Evolutionary conservation across 2,329 filamentous ascomycete species (phyloP).

Genomic region (Metarhizium rileyi): DNA sequence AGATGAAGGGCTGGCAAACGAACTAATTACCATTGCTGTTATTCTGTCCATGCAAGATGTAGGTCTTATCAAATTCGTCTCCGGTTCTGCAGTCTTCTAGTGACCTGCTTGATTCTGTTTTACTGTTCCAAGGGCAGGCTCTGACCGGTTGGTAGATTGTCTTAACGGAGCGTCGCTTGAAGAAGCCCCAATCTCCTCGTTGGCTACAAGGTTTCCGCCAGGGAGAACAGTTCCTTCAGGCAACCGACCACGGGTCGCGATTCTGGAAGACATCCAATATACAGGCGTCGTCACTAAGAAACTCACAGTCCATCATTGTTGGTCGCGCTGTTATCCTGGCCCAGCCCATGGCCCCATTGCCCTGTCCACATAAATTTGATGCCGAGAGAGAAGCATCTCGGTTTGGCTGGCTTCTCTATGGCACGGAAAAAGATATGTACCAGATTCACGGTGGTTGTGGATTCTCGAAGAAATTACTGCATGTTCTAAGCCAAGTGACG

Average conservation of each 20-base stretch:
- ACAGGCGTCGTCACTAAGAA: constrained; percentile 23
- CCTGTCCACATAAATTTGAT: constrained; percentile 17
- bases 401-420: constrained; percentile 31
- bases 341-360: constrained; percentile 27
- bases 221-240: constrained; percentile 24
- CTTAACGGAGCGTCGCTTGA: constrained; percentile 25
- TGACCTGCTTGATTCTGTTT: neutral
- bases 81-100: neutral
- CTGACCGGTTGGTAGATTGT: constrained; percentile 20
- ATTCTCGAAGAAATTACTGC: constrained; percentile 29
- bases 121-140: neutral
- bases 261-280: constrained; percentile 26
- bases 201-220: constrained; percentile 29
- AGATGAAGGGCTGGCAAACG: constrained; percentile 16
- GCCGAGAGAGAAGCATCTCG: constrained; percentile 19
- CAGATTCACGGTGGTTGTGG: constrained; percentile 32
- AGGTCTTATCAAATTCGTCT: constrained; percentile 8
- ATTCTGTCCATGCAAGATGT: constrained; percentile 32
- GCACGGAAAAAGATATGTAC: constrained; percentile 22
- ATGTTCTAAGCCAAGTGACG: constrained; percentile 28
- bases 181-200: constrained; percentile 22
- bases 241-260: constrained; percentile 24
- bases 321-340: constrained; percentile 29
- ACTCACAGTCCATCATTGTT: constrained; percentile 30
- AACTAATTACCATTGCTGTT: constrained; percentile 27